phyloP scores from a whole-genome alignment of 1,139 yeast species.

The Geotrichum fermentans region DNA sequence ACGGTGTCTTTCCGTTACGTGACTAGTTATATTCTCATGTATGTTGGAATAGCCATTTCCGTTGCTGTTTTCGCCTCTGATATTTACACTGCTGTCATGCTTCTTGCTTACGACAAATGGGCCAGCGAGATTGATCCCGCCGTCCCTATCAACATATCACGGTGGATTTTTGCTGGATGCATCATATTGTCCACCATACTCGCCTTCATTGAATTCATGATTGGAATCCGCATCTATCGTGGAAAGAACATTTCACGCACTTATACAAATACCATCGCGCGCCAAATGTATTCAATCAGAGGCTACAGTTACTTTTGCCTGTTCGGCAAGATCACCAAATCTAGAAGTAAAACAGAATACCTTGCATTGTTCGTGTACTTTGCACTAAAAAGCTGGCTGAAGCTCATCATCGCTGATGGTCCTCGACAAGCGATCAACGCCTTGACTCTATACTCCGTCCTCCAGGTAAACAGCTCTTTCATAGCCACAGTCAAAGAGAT shows the following conservation, averaged over 20 bases:
- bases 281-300: slow-evolving; percentile 51
- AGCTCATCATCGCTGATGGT: slow-evolving; percentile 67
- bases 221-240: slow-evolving; percentile 56
- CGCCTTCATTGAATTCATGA: slow-evolving; percentile 52
- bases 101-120: slow-evolving; percentile 76
- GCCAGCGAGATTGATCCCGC: slow-evolving; percentile 51
- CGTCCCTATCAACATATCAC: slow-evolving; percentile 58
- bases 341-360: slow-evolving; percentile 59
- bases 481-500: slow-evolving; percentile 51
- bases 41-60: slow-evolving; percentile 51
- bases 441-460: slow-evolving; percentile 57
- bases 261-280: slow-evolving; percentile 64
- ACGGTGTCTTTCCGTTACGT: slow-evolving; percentile 53
- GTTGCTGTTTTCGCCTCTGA: slow-evolving; percentile 64
- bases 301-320: slow-evolving; percentile 67
- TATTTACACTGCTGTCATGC: slow-evolving; percentile 71
- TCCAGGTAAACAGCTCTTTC: slow-evolving; percentile 45
- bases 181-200: slow-evolving; percentile 67
- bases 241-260: slow-evolving; percentile 65
- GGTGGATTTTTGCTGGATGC: slow-evolving; percentile 82
- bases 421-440: slow-evolving; percentile 89
- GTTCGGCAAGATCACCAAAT: slow-evolving; percentile 62
- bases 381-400: slow-evolving; percentile 61
- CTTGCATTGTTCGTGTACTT: slow-evolving; percentile 62
- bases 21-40: slow-evolving; percentile 49